phyloP scores from a whole-genome alignment of 495 filamentous ascomycete species.

The Antarctomyces pellizariae region DNA sequence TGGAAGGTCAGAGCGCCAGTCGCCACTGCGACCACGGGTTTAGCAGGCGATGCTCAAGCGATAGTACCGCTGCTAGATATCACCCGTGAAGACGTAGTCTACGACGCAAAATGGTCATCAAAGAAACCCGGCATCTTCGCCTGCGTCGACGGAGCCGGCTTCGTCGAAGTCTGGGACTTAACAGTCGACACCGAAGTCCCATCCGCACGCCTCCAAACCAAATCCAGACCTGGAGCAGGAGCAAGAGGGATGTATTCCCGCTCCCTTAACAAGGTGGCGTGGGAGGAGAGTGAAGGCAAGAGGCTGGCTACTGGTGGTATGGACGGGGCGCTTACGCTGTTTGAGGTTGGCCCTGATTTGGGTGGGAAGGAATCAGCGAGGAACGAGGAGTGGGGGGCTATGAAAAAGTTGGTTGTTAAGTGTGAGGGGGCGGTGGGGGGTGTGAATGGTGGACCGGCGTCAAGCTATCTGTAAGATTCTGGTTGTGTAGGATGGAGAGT shows the following conservation, averaged over 20 bases:
- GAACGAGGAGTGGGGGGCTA: conserved; percentile 72
- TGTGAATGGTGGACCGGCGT: conserved; percentile 3
- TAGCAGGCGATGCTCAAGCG: conserved; percentile 15
- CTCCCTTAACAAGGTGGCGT: conserved; percentile 79
- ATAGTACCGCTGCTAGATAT: conserved; percentile 68
- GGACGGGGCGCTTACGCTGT: conserved; percentile 72
- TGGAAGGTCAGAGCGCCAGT: conserved; percentile 78
- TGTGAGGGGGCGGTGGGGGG: conserved; percentile 21
- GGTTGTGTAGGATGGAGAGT: neutral
- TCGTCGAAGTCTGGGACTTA: conserved; percentile 86
- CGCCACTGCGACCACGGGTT: conserved; percentile 31
- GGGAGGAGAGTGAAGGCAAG: conserved; percentile 77
- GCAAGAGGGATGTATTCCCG: conserved; percentile 36
- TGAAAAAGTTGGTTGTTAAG: conserved; percentile 64
- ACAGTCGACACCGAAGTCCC: conserved; percentile 83
- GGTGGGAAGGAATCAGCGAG: conserved; percentile 56
- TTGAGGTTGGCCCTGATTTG: conserved; percentile 75
- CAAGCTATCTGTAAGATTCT: neutral
- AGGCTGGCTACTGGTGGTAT: conserved; percentile 71
- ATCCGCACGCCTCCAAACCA: conserved; percentile 48
- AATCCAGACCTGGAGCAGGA: conserved; percentile 30
- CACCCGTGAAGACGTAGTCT: conserved; percentile 81
- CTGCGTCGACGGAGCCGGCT: conserved; percentile 80
- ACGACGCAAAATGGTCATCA: conserved; percentile 86
- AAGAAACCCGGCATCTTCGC: conserved; percentile 82